Percentiles rank a stretch among this genome's conserved stretches.
phyloP scores from a whole-genome alignment of 1,284 basidiomycete genomes.

The Anthracocystis setariae region DNA sequence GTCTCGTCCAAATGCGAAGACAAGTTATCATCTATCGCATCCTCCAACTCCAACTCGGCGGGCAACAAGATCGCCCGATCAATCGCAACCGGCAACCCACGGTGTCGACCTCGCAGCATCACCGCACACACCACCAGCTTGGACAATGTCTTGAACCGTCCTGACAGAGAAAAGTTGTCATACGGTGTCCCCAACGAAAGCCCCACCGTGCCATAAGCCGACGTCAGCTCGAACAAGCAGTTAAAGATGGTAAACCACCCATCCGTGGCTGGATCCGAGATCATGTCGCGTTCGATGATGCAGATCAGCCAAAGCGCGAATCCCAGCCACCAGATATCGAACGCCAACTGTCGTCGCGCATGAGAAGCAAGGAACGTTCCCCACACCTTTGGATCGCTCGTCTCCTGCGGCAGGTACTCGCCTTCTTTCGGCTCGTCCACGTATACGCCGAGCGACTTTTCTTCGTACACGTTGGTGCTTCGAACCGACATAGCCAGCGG shows the following conservation, averaged over 20 bases:
- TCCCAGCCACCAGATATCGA: slow-evolving; percentile 70
- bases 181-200: slow-evolving; percentile 77
- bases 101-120: slow-evolving; percentile 92
- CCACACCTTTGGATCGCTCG: slow-evolving; percentile 73
- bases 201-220: slow-evolving; percentile 72
- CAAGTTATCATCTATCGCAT: slow-evolving; percentile 45
- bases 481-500: slow-evolving; percentile 79
- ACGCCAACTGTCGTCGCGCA: slow-evolving; percentile 85
- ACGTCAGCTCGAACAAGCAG: slow-evolving; percentile 80
- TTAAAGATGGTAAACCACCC: slow-evolving; percentile 71
- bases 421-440: slow-evolving; percentile 32
- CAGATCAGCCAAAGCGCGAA: slow-evolving; percentile 67
- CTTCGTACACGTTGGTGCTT: slow-evolving; percentile 98
- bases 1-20: slow-evolving; percentile 38
- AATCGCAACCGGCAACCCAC: slow-evolving; percentile 80
- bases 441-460: slow-evolving; percentile 70
- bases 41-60: slow-evolving; percentile 59
- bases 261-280: slow-evolving; percentile 51
- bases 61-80: slow-evolving; percentile 76
- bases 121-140: slow-evolving; percentile 82
- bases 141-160: slow-evolving; percentile 80
- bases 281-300: slow-evolving; percentile 63
- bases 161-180: slow-evolving; percentile 76
- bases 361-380: slow-evolving; percentile 81
- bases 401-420: slow-evolving; percentile 14